Percentiles rank a stretch among this genome's conserved stretches.
Evolutionary conservation across 2,329 filamentous ascomycete genomes (phyloP).

Genomic region (Diaporthe sp.): DNA sequence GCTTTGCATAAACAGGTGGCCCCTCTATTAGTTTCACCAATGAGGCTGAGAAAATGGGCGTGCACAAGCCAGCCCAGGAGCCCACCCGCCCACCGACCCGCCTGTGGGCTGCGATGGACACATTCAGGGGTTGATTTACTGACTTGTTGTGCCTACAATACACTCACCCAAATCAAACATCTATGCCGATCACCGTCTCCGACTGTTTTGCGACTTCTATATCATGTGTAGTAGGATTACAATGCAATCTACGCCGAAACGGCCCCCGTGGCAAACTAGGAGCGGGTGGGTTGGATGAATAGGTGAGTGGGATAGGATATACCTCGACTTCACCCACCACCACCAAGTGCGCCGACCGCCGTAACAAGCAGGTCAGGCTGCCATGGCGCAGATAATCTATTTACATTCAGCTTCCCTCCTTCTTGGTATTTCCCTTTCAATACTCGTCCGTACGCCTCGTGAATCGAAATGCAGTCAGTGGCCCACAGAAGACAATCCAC

Average conservation of each 20-base stretch:
- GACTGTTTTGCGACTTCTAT: background rate
- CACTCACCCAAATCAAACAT: conserved; percentile 9
- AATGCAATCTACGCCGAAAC: conserved; percentile 3
- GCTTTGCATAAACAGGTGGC: conserved; percentile 25
- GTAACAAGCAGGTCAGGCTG: background rate
- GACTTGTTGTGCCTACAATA: background rate
- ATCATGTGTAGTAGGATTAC: conserved; percentile 15
- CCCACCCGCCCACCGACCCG: conserved; percentile 26
- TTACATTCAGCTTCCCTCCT: conserved; percentile 28
- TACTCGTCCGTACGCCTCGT: conserved; percentile 36
- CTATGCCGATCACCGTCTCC: conserved; percentile 12
- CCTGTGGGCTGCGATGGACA: conserved; percentile 15
- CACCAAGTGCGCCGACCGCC: background rate
- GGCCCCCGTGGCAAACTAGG: background rate
- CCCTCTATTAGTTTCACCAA: conserved; percentile 32
- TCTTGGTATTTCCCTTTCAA: conserved; percentile 39
- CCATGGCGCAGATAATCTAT: conserved; percentile 30
- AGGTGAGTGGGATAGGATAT: conserved; percentile 10
- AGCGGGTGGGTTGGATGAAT: background rate
- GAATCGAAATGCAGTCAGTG: conserved; percentile 36
- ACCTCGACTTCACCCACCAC: conserved; percentile 16
- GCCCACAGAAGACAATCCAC: conserved; percentile 8
- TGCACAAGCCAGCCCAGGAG: conserved; percentile 16
- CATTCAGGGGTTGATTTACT: conserved; percentile 20
- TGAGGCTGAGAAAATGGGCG: conserved; percentile 25